These are phyloP conservation scores for Colletotrichum sansevieriae DNA, from an alignment of 2,329 filamentous ascomycete genomes.

Conservation along the genomic window DNA sequence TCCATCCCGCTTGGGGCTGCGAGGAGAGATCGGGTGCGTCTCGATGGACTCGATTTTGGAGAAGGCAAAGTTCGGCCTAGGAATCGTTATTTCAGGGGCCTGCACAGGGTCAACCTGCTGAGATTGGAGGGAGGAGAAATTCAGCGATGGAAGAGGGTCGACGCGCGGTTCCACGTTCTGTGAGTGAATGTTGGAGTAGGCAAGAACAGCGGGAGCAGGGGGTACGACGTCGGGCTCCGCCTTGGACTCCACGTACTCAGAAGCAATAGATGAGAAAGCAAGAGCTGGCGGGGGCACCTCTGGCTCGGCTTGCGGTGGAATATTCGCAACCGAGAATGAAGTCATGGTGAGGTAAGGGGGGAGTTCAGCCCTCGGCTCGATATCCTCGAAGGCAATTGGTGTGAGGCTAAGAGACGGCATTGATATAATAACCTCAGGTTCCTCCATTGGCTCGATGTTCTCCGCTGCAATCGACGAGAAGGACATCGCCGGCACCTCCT, in stretches of 20 bases:
- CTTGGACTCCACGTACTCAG: conserved; percentile 50
- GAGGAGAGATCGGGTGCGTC: conserved; percentile 60
- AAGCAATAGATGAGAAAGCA: conserved; percentile 50
- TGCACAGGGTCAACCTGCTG: conserved; percentile 57
- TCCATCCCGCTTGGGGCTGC: conserved; percentile 66
- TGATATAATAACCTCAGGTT: conserved; percentile 49
- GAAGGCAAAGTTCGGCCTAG: conserved; percentile 54
- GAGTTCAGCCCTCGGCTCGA: conserved; percentile 52
- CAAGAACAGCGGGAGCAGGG: conserved; percentile 46
- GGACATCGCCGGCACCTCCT: conserved; percentile 41
- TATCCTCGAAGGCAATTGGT: conserved; percentile 48
- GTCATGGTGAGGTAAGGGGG: conserved; percentile 49
- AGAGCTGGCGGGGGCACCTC: conserved; percentile 50
- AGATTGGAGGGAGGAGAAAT: conserved; percentile 53
- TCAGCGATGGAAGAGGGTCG: conserved; percentile 48
- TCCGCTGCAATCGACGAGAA: conserved; percentile 47
- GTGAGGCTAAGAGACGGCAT: conserved; percentile 52
- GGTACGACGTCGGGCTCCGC: conserved; percentile 48
- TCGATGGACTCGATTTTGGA: conserved; percentile 61
- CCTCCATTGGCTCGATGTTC: conserved; percentile 50
- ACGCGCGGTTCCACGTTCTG: conserved; percentile 57
- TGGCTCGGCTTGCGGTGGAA: conserved; percentile 58
- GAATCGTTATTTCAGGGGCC: conserved; percentile 41
- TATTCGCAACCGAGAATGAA: conserved; percentile 51
- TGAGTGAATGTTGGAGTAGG: conserved; percentile 57